Base-by-base conservation (phyloP, 2,329 filamentous ascomycete genomes). In the Aspergillus fumigatiaffinis region DNA sequence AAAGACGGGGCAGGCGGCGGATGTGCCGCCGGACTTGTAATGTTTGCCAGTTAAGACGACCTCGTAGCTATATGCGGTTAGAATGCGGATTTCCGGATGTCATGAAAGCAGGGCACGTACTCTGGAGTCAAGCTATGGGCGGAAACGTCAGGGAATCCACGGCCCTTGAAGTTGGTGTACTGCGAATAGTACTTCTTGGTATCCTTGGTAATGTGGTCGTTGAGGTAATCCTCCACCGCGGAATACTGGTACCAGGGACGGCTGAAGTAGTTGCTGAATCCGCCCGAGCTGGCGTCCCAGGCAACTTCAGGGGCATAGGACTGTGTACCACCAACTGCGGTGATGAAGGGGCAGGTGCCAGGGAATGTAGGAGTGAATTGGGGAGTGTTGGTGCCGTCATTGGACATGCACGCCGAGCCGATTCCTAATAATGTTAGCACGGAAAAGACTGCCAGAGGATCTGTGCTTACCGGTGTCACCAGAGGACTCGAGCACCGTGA, bases 321-420 rank as follows among this genome's bases (percentile, higher is more conserved):
- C 61, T 75, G 73, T 1, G 84, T 86, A 1, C 83, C 87, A 6
- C 88, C 88, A 1, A 90, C 82, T 2, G 81, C 75, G 0, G 88
- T 90, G 7, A 90, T 82, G 69, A 84, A 90, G 0, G 87, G 87
- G 63, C 88, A 91, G 0, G 82, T 81, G 0, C 82, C 82, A 0
- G 88, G 88, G 71, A 90, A 91, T 4, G 79, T 81, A 1, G 86
- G 80, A 29, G 85, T 75, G 66, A 87, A 85, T 21, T 80, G 77
- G 9, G 80, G 80, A 1, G 76, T 80, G 57, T 82, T 79, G 47
- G 73, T 77, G 23, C 85, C 86, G 56, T 88, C 84, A 66, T 87
- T 85, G 55, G 79, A 79, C 52, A 78, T 73, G 73, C 86, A 89
- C 8, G 76, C 76, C 25, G 77, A 75, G 42, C 83, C 83, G 12